A percentile compares a stretch with the other conserved stretches of the same genome.
phyloP scores from a whole-genome alignment of 1,284 basidiomycete species.

The Stereum hirsutum region DNA sequence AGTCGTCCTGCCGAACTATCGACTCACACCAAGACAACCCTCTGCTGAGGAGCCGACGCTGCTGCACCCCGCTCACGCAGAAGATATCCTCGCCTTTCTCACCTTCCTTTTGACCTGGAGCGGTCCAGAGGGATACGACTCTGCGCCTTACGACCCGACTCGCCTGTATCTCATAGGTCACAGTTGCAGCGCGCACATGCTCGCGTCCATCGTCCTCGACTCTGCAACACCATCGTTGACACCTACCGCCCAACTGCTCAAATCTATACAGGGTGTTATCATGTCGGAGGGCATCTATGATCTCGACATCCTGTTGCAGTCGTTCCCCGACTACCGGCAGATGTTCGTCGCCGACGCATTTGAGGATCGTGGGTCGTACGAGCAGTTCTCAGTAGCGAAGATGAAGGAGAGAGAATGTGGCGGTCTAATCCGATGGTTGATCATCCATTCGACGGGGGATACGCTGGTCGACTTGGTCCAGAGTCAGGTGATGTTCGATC shows the following conservation, averaged over 20 bases:
- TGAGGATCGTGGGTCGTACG: constrained; percentile 38
- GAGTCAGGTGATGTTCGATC: constrained; percentile 45
- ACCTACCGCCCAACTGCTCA: constrained; percentile 38
- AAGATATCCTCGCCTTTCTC: constrained; percentile 55
- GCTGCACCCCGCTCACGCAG: constrained; percentile 61
- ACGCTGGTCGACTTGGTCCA: constrained; percentile 56
- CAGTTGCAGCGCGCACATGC: constrained; percentile 74
- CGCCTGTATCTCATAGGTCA: constrained; percentile 60
- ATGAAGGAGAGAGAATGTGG: constrained; percentile 26
- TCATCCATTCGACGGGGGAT: constrained; percentile 69
- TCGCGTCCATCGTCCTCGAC: constrained; percentile 59
- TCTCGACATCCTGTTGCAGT: constrained; percentile 47
- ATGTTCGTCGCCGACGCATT: constrained; percentile 65
- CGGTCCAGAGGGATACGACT: constrained; percentile 19
- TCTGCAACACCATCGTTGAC: constrained; percentile 32
- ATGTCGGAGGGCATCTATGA: constrained; percentile 73
- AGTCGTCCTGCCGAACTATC: constrained; percentile 69
- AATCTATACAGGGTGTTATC: constrained; percentile 42
- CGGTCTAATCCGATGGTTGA: constrained; percentile 46
- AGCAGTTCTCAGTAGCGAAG: constrained; percentile 34
- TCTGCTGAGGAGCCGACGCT: constrained; percentile 24
- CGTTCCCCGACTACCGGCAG: constrained; percentile 52
- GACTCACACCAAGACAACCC: constrained; percentile 38
- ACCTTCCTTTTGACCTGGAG: constrained; percentile 39
- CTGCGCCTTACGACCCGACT: constrained; percentile 27